Percentiles rank a stretch among this genome's conserved stretches.
Evolutionary conservation across 495 filamentous ascomycete species (phyloP).

Genomic region (Annulohypoxylon bovei): DNA sequence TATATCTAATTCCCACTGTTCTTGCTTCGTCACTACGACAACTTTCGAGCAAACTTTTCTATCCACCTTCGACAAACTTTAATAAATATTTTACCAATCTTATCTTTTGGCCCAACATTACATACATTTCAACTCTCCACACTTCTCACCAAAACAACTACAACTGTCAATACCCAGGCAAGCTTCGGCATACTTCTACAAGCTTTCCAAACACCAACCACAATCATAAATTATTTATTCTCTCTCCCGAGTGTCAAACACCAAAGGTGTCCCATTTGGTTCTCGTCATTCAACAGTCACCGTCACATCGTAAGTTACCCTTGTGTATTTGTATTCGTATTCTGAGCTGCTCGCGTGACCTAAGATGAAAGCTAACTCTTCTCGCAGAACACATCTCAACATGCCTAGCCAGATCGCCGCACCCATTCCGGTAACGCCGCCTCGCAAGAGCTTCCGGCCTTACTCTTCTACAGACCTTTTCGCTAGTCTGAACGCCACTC

Average conservation of each 20-base stretch:
- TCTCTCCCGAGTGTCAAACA: background rate
- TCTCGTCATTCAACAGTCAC: background rate
- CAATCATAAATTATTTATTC: slow-evolving; percentile 22
- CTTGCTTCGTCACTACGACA: slow-evolving; percentile 6
- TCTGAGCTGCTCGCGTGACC: background rate
- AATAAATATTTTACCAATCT: slow-evolving; percentile 8
- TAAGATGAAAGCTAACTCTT: slow-evolving; percentile 4
- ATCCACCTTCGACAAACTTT: slow-evolving; percentile 10
- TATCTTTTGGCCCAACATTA: background rate
- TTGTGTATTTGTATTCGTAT: background rate
- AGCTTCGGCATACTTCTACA: slow-evolving; percentile 23
- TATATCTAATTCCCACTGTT: slow-evolving; percentile 19
- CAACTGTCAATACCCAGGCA: slow-evolving; percentile 11
- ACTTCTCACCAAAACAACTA: background rate
- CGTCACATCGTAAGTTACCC: slow-evolving; percentile 18
- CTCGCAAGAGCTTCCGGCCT: slow-evolving; percentile 50
- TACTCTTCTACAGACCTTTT: slow-evolving; percentile 58
- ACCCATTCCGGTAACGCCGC: slow-evolving; percentile 55
- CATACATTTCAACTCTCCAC: slow-evolving; percentile 1
- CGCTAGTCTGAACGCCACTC: slow-evolving; percentile 57
- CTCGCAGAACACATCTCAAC: slow-evolving; percentile 38
- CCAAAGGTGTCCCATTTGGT: background rate
- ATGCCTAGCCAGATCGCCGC: slow-evolving; percentile 60
- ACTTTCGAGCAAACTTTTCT: slow-evolving; percentile 9
- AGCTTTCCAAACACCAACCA: slow-evolving; percentile 12